Conservation (phyloP, 2,329 filamentous ascomycete species). For the Beauveria australis region DNA sequence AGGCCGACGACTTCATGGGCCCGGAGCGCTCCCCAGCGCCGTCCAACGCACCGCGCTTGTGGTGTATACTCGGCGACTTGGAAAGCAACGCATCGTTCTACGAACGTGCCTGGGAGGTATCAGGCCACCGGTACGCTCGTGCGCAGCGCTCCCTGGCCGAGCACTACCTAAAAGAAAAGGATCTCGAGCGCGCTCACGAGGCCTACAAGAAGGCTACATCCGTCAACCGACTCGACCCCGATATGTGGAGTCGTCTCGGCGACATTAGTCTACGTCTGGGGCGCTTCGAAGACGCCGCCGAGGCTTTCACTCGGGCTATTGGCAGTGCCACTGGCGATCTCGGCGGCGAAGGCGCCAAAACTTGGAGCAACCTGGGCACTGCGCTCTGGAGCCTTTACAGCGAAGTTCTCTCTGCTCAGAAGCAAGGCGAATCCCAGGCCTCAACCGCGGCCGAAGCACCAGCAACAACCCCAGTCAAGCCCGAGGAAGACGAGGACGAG, state of each 20-base stretch:
- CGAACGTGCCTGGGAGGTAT: constrained; percentile 80
- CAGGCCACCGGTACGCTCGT: constrained; percentile 69
- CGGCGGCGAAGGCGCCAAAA: constrained; percentile 82
- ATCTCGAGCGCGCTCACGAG: constrained; percentile 61
- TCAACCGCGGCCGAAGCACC: not conserved
- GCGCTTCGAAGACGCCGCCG: constrained; percentile 68
- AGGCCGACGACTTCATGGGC: constrained; percentile 45
- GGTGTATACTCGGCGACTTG: constrained; percentile 90
- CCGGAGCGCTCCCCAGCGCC: constrained; percentile 61
- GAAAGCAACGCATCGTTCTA: constrained; percentile 69
- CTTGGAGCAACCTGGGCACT: constrained; percentile 90
- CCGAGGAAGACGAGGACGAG: constrained; percentile 16
- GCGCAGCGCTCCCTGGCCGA: constrained; percentile 84
- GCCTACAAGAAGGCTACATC: constrained; percentile 71
- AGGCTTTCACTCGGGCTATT: constrained; percentile 77
- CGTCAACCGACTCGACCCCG: constrained; percentile 72
- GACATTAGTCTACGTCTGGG: constrained; percentile 76
- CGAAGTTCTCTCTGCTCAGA: constrained; percentile 36
- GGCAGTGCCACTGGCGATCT: constrained; percentile 49
- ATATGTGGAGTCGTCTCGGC: constrained; percentile 83
- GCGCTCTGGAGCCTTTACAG: constrained; percentile 65
- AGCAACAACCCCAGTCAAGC: not conserved
- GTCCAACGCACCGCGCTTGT: constrained; percentile 75
- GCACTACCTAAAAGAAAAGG: constrained; percentile 58
- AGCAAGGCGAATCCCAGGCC: constrained; percentile 19